A percentile compares a stretch with the other conserved stretches of the same genome.
Conservation (phyloP, 495 filamentous ascomycete species). For the Xylaria grammica region DNA sequence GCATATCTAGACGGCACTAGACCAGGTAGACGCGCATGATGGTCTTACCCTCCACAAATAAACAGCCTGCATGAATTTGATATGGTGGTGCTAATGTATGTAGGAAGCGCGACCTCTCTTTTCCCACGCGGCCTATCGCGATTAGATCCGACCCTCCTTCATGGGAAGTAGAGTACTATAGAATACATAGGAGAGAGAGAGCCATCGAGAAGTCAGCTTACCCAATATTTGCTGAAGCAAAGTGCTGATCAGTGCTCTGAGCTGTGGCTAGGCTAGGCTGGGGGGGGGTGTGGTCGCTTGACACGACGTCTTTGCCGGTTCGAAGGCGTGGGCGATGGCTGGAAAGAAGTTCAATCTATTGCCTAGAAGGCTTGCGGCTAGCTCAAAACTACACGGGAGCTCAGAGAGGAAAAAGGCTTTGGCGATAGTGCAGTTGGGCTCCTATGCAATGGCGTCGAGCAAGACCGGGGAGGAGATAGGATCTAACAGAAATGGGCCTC, state of each 20-base stretch:
- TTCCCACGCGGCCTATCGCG: constrained; percentile 8
- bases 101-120: constrained; percentile 6
- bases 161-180: background rate
- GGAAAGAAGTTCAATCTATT: background rate
- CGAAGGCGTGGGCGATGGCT: background rate
- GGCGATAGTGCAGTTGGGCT: background rate
- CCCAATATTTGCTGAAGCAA: background rate
- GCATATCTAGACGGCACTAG: background rate
- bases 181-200: too few species aligned
- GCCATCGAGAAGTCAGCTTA: constrained; percentile 3
- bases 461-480: background rate
- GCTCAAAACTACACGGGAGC: background rate
- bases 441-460: background rate
- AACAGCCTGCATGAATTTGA: background rate
- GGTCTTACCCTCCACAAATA: background rate
- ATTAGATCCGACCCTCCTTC: constrained; percentile 13
- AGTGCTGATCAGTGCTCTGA: background rate
- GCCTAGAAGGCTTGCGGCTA: background rate
- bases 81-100: constrained; percentile 5
- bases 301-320: background rate
- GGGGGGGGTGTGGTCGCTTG: background rate
- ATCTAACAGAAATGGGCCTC: background rate
- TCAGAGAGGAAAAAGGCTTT: background rate
- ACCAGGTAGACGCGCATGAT: background rate
- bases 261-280: background rate